Evolutionary conservation across 768 basidiomycete species (phyloP).

Genomic region (Kwoniella pini): DNA sequence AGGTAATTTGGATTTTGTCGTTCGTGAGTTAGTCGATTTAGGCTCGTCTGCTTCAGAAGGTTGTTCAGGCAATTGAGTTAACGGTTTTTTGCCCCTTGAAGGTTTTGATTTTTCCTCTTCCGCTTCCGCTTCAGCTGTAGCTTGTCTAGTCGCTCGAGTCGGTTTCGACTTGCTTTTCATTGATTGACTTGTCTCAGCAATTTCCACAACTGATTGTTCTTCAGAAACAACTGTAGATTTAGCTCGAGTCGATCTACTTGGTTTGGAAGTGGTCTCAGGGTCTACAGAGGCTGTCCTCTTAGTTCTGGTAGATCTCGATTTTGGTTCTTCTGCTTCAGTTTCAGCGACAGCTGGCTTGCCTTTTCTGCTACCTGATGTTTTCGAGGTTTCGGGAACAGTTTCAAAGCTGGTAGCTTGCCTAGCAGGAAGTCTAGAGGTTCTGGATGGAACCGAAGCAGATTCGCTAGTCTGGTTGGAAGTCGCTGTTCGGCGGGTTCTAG

Average conservation of each 20-base stretch:
- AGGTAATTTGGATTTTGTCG: neutral
- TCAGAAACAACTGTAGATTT: conserved; percentile 17
- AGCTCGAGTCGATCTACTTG: conserved; percentile 1
- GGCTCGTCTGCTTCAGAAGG: neutral
- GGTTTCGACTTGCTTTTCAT: conserved; percentile 5
- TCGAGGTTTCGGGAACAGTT: neutral
- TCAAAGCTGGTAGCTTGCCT: neutral
- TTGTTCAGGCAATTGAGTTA: conserved; percentile 16
- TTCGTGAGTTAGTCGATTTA: neutral
- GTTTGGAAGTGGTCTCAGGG: neutral
- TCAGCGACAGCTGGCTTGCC: neutral
- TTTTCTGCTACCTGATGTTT: neutral
- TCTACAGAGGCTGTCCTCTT: neutral
- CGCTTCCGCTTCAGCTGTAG: neutral
- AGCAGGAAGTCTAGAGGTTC: conserved; percentile 2
- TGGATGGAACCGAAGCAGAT: conserved; percentile 1
- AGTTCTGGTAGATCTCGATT: conserved; percentile 2
- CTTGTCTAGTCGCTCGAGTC: conserved; percentile 2
- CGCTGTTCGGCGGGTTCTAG: conserved; percentile 1
- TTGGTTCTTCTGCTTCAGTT: neutral
- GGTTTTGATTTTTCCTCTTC: neutral
- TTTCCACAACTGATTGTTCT: neutral
- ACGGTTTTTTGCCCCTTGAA: conserved; percentile 10
- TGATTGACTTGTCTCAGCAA: neutral
- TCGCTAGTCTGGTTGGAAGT: neutral